A percentile compares a stretch with the other conserved stretches of the same genome.
These are phyloP conservation scores for Collybia sordida DNA, from an alignment of 768 basidiomycete genomes.

Conservation along the genomic window DNA sequence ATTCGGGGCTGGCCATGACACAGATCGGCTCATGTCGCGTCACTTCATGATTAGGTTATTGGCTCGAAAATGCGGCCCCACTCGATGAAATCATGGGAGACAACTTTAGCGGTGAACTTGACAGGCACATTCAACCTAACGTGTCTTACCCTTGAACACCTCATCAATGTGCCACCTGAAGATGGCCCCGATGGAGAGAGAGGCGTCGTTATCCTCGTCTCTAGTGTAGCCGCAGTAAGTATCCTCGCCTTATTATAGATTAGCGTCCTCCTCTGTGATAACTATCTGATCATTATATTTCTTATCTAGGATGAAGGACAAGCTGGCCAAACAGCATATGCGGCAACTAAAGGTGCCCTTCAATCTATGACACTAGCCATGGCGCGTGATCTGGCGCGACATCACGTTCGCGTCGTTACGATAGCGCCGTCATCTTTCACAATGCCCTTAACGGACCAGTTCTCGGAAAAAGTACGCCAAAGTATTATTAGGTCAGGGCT, in stretches of 20 bases:
- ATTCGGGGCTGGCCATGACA: background rate
- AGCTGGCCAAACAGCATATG: conserved; percentile 56
- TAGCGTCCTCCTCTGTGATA: background rate
- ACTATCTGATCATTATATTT: too few species aligned
- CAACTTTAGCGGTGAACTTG: conserved; percentile 52
- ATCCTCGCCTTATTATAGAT: background rate
- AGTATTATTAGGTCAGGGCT: conserved; percentile 37
- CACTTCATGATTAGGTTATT: conserved; percentile 41
- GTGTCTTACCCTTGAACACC: conserved; percentile 48
- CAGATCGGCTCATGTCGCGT: background rate
- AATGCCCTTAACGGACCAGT: conserved; percentile 40
- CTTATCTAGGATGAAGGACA: conserved; percentile 50
- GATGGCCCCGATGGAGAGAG: conserved; percentile 49
- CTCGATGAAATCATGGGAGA: conserved; percentile 50
- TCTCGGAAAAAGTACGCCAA: conserved; percentile 32
- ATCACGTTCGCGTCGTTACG: conserved; percentile 53
- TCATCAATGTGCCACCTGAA: conserved; percentile 47
- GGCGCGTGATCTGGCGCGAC: conserved; percentile 55
- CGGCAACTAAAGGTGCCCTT: conserved; percentile 56
- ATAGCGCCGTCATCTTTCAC: conserved; percentile 56
- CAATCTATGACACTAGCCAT: conserved; percentile 59
- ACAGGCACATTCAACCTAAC: conserved; percentile 62
- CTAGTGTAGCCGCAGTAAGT: conserved; percentile 54
- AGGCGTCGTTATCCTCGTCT: conserved; percentile 57
- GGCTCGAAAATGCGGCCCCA: conserved; percentile 45